phyloP scores from a whole-genome alignment of 2,329 filamentous ascomycete genomes.

The Phialocephala subalpina region DNA sequence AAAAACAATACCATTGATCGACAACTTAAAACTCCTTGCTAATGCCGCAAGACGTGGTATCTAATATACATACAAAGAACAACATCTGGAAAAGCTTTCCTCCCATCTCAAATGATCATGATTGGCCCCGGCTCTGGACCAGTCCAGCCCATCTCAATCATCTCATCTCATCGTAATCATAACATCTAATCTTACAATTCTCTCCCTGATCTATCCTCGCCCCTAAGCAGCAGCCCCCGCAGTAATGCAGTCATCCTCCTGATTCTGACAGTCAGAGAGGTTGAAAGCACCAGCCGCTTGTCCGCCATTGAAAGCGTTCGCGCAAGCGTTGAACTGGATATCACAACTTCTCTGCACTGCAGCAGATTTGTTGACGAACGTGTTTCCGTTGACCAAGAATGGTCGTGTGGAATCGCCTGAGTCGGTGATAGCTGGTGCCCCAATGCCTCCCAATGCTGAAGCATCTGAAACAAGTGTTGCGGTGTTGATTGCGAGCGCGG shows the following conservation, averaged over 20 bases:
- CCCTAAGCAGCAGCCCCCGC: constrained; percentile 19
- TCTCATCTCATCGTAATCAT: constrained; percentile 9
- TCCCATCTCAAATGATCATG: constrained; percentile 8
- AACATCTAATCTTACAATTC: background rate
- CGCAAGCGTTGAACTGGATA: constrained; percentile 69
- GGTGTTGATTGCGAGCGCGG: constrained; percentile 9
- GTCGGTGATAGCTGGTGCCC: constrained; percentile 57
- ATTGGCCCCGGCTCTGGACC: background rate
- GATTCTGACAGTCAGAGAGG: constrained; percentile 34
- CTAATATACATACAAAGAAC: constrained; percentile 27
- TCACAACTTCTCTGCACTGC: constrained; percentile 68
- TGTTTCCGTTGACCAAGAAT: constrained; percentile 63
- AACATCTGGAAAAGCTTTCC: constrained; percentile 6
- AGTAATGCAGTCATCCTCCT: constrained; percentile 33
- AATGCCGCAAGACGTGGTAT: constrained; percentile 16
- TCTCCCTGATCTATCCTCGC: background rate
- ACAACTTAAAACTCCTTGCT: constrained; percentile 6
- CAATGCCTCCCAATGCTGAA: constrained; percentile 53
- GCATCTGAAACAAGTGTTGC: constrained; percentile 12
- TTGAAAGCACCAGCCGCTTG: constrained; percentile 28
- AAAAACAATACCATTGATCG: background rate
- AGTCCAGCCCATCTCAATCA: background rate
- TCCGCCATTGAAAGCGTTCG: constrained; percentile 62
- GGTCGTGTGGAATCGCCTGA: constrained; percentile 58
- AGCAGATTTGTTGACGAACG: constrained; percentile 61